These are phyloP conservation scores for Cryptococcus sp. DNA, from an alignment of 1,284 basidiomycete genomes.

Conservation along the genomic window DNA sequence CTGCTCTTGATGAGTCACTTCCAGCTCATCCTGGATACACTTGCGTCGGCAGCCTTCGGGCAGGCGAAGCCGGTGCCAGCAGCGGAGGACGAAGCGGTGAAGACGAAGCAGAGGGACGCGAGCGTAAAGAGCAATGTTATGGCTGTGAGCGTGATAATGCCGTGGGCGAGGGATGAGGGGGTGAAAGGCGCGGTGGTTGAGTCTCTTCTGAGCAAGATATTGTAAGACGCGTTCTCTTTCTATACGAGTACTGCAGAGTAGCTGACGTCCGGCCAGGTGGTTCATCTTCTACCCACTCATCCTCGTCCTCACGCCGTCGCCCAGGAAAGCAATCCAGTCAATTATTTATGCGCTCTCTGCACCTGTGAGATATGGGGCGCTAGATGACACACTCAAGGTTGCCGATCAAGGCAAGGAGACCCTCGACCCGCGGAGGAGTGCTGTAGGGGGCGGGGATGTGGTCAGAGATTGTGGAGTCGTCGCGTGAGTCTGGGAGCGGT, in stretches of 20 bases:
- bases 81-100: constrained; percentile 8
- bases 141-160: constrained; percentile 44
- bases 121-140: constrained; percentile 44
- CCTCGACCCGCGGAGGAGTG: constrained; percentile 18
- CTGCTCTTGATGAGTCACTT: constrained; percentile 42
- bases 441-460: constrained; percentile 42
- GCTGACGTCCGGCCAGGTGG: constrained; percentile 23
- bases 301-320: constrained; percentile 42
- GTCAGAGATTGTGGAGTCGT: constrained; percentile 45
- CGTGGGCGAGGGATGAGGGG: constrained; percentile 45
- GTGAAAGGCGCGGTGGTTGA: constrained; percentile 26
- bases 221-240: constrained; percentile 25
- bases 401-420: constrained; percentile 15
- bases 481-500: constrained; percentile 31
- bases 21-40: constrained; percentile 43
- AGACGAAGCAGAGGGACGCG: constrained; percentile 30
- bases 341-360: constrained; percentile 45
- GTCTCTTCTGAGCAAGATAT: constrained; percentile 20
- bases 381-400: constrained; percentile 16
- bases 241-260: too few relatives aligned
- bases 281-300: constrained; percentile 41
- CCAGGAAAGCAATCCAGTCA: constrained; percentile 35
- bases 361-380: constrained; percentile 35
- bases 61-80: constrained; percentile 10
- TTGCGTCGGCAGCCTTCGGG: constrained; percentile 31